Base-by-base conservation (phyloP, 2,329 filamentous ascomycete genomes). In the Cladosporium colombiae region DNA sequence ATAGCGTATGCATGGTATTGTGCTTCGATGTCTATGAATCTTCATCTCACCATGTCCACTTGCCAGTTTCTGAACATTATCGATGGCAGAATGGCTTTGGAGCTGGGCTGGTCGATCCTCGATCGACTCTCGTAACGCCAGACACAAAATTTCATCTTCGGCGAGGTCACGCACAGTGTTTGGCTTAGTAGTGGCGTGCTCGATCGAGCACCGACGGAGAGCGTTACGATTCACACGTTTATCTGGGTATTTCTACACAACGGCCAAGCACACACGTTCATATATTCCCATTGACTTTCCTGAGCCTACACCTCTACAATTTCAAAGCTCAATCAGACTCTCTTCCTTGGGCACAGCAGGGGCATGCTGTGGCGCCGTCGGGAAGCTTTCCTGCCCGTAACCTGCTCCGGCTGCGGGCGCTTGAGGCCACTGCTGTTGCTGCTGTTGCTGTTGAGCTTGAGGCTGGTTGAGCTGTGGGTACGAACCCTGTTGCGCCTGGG, bases 331-430 rank as follows among this genome's bases (percentile, higher is more conserved):
- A 62, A 78, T 78, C 69, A 78, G 64, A 65, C 73, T 75, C 69
- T 78, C 75, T 65, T 78, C 76, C 55, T 74, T 74, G n/a, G 70
- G 69, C 50, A 65, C 68, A 52, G 70, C 71, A 57, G 71, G 74
- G 16, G 71, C 73, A 67, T 76, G 73, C 63, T 74, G 73, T 16
- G 76, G 76, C 49, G 75, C 75, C 13, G 63, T 68, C 3, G 76
- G 75, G 52, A 77, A 77, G 31, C 68, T 69, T 58, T 76, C 74
- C 64, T 77, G 74, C 27, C 74, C 74, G 53, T 77, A 77, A 5
- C 74, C 75, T 13, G 66, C 68, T 25, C 70, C 69, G 21, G 73
- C 69, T 13, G 70, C 68, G 14, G 75, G 74, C 11, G 74, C 73
- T 56, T 76, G 74, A 10, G 75, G 74, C 74, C 74, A 76, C 46